Evolutionary conservation across 164 flowering plant genomes (phyloP).

Genomic region (Houttuynia cordata): DNA sequence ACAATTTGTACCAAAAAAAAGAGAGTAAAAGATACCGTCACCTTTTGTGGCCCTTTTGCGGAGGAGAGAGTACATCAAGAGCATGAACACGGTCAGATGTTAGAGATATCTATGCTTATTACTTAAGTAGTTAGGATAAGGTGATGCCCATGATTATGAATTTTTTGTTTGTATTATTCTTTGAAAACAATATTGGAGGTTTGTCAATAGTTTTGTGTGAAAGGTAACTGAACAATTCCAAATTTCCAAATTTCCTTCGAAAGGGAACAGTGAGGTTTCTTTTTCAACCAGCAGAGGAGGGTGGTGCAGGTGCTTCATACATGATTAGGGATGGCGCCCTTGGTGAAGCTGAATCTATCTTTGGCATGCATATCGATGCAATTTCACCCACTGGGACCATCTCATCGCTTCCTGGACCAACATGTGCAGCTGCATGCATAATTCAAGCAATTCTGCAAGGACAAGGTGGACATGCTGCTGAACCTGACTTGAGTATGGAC

Average conservation of each 20-base stretch:
- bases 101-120: no score
- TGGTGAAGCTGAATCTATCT: conserved; percentile 65
- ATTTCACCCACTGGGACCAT: conserved; percentile 48
- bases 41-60: no score
- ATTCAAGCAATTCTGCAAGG: conserved; percentile 57
- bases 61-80: no score
- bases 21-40: no score
- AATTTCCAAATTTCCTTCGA: conserved; percentile 7
- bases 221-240: neutral
- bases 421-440: conserved; percentile 44
- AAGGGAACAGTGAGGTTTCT: conserved; percentile 77
- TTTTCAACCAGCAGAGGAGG: conserved; percentile 93
- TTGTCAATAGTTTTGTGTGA: no score
- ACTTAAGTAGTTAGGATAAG: no score
- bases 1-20: no score
- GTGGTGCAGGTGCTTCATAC: conserved; percentile 73
- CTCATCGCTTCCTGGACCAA: conserved; percentile 41
- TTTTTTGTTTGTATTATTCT: no score
- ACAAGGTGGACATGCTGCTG: conserved; percentile 59
- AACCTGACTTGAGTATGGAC: conserved; percentile 41
- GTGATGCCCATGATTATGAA: no score
- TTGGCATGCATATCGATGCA: conserved; percentile 52
- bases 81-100: no score
- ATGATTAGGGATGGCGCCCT: conserved; percentile 82
- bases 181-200: conserved; percentile 33